Evolutionary conservation across 2,329 filamentous ascomycete genomes (phyloP).

Genomic region (Scytalidium sp.): DNA sequence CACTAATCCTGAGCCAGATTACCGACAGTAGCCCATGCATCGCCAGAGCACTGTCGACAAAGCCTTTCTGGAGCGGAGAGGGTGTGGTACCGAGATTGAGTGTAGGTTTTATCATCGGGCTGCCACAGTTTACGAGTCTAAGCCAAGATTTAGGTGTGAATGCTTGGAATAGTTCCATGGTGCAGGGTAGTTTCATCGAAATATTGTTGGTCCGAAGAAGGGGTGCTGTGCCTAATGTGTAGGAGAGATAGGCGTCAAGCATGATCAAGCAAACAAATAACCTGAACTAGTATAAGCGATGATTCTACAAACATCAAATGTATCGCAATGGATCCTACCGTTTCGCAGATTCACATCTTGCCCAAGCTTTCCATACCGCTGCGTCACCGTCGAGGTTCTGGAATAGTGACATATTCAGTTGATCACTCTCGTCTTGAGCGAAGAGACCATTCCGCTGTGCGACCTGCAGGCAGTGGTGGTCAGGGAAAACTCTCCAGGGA

Average conservation of each 20-base stretch:
- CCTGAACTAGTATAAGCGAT: constrained; percentile 5
- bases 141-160: background rate
- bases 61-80: background rate
- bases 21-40: constrained; percentile 35
- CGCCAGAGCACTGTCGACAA: constrained; percentile 23
- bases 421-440: constrained; percentile 40
- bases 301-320: background rate
- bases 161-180: constrained; percentile 16
- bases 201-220: constrained; percentile 15
- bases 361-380: constrained; percentile 48
- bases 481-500: background rate
- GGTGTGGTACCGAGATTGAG: background rate
- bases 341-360: constrained; percentile 48
- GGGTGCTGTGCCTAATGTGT: constrained; percentile 15
- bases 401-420: constrained; percentile 36
- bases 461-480: constrained; percentile 30
- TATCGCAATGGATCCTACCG: constrained; percentile 25
- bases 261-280: constrained; percentile 17
- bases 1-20: constrained; percentile 37
- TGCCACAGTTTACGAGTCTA: background rate
- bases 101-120: background rate
- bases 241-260: constrained; percentile 21
- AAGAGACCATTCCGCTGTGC: constrained; percentile 49
- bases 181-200: constrained; percentile 16
- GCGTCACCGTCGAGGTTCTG: constrained; percentile 41